phyloP scores from a whole-genome alignment of 2,329 filamentous ascomycete species.

The Claviceps purpurea region DNA sequence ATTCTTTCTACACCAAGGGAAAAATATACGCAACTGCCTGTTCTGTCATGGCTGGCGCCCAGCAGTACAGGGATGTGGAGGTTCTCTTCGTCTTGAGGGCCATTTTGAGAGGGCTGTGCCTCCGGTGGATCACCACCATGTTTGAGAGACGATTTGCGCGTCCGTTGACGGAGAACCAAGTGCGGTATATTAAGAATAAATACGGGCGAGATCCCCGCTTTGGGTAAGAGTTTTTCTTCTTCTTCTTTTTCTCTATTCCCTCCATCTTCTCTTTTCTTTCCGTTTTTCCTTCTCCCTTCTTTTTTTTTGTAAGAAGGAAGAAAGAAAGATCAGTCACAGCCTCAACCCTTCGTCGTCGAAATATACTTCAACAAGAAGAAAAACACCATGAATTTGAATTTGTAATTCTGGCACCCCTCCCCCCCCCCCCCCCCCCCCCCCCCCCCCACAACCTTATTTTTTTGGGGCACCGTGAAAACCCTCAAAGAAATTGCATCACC shows the following conservation, averaged over 20 bases:
- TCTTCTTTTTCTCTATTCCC: too few relatives aligned
- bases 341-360: too few relatives aligned
- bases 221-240: conserved; percentile 16
- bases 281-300: too few relatives aligned
- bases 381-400: too few relatives aligned
- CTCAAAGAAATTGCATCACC: background rate
- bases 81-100: conserved; percentile 21
- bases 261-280: too few relatives aligned
- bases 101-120: conserved; percentile 15
- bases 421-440: too few relatives aligned
- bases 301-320: too few relatives aligned
- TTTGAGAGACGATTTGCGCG: conserved; percentile 18
- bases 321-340: too few relatives aligned
- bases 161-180: conserved; percentile 19
- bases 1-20: background rate
- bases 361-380: too few relatives aligned
- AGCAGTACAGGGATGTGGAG: conserved; percentile 21
- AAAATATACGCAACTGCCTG: background rate
- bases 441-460: too few relatives aligned
- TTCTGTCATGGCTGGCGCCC: conserved; percentile 20
- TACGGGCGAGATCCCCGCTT: conserved; percentile 26
- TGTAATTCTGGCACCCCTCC: too few relatives aligned
- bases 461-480: background rate
- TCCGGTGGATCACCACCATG: conserved; percentile 12
- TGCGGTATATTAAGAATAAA: conserved; percentile 27